Percentiles rank a stretch among this genome's conserved stretches.
Evolutionary conservation across 164 flowering plant genomes (phyloP).

Genomic region (Stephania japonica): DNA sequence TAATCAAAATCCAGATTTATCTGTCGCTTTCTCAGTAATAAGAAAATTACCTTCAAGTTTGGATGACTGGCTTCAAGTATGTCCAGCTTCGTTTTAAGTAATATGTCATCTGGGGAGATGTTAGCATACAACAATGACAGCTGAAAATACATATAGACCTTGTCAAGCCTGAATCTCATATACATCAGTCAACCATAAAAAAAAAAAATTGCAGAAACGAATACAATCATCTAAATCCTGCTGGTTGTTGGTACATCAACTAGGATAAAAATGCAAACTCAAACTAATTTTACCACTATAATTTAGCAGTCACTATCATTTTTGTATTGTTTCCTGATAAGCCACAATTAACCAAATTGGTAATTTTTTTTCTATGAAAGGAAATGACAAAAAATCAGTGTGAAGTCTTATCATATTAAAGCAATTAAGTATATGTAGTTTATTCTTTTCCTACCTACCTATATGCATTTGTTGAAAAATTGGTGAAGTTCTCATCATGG

Average conservation of each 20-base stretch:
- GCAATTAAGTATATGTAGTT: no score
- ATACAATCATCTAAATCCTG: not conserved
- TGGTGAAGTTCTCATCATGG: no score
- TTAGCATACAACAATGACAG: conserved; percentile 84
- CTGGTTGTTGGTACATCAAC: not conserved
- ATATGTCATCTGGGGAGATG: conserved; percentile 90
- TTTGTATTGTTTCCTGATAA: not conserved
- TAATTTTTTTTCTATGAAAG: no score
- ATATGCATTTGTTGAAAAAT: no score
- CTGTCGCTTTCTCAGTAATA: not conserved
- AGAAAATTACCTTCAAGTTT: conserved; percentile 70
- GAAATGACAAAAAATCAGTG: no score
- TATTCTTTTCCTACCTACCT: no score
- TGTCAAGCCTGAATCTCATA: conserved; percentile 1
- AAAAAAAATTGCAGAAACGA: not conserved
- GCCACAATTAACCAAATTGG: no score
- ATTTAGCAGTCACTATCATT: not conserved
- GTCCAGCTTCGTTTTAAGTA: conserved; percentile 93
- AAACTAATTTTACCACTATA: no score
- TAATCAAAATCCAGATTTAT: not conserved
- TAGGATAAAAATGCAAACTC: not conserved
- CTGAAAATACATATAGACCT: conserved; percentile 30
- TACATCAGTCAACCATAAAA: not conserved
- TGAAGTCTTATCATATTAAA: no score
- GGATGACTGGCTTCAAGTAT: conserved; percentile 74